Evolutionary conservation across 139 green algal genomes (phyloP).

Genomic region (Chlamydomonas asymmetrica): DNA sequence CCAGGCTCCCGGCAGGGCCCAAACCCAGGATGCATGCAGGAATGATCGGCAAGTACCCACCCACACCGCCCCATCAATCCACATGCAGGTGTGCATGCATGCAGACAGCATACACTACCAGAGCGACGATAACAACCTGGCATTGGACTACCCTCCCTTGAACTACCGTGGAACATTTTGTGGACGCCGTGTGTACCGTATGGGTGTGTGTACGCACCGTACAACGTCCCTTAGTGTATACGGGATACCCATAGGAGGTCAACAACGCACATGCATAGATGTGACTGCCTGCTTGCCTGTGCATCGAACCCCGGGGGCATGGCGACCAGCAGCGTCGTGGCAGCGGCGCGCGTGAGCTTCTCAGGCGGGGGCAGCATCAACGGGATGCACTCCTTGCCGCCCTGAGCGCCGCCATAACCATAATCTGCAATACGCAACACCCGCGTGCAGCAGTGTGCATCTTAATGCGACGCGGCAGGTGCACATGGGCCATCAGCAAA

Average conservation of each 20-base stretch:
- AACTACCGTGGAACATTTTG: neutral
- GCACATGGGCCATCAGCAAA: neutral
- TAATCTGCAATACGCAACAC: neutral
- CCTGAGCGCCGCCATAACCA: neutral
- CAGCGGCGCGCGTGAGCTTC: neutral
- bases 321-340: constrained; percentile 8
- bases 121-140: too few relatives aligned
- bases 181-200: neutral
- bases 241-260: neutral
- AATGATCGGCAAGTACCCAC: too few relatives aligned
- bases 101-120: too few relatives aligned
- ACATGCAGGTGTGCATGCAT: too few relatives aligned
- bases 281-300: constrained; percentile 2
- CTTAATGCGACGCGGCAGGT: neutral
- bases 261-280: neutral
- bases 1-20: too few relatives aligned
- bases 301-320: constrained; percentile 6
- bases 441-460: neutral
- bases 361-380: constrained; percentile 3
- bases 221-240: too few relatives aligned
- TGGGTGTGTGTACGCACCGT: too few relatives aligned
- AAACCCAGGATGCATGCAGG: too few relatives aligned
- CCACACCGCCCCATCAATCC: too few relatives aligned
- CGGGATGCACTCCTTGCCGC: neutral
- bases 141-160: too few relatives aligned